Evolutionary conservation across 1,284 basidiomycete genomes (phyloP), one percentile per base, ranked within the genome.

Genomic region (Pyrrhoderma lamaoense): DNA sequence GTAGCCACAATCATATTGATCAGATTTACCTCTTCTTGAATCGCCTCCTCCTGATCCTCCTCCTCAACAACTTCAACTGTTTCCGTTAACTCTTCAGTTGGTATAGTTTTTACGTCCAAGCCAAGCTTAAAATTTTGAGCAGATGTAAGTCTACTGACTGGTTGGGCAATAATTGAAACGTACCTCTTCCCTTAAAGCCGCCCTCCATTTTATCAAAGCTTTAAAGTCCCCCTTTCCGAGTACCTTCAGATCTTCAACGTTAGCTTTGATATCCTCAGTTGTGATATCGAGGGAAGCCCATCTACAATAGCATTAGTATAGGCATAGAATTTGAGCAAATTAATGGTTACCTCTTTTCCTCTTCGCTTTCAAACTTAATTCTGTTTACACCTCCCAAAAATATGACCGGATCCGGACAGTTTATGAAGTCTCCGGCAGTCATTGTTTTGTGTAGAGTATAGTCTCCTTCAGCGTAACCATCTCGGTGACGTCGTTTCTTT

Each of bases 181-280:
- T 57, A 84, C 87, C 74, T 92, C 91, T 68, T 92, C 87, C 48
- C 91, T 85, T 42, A 96, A 71, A 8, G 81, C 77, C 27, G 81
- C 68, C 46, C 94, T 77, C 95, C 96, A 99, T 71, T 89, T 96
- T 56, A 99, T 76, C 54, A 99, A 70, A 8, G 79, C 68, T 67
- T 97, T 97, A 73, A 99, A 99, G 63, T 99, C 96, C 46, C 93
- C 87, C 69, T 97, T 98, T 43, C 96, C 96, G 34, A 99, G 74
- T 3, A 99, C 94, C 67, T 97, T 98, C 58, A 99, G 75, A 75
- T 99, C 96, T 21, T 87, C 79, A 57, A 86, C 89, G 65, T 90
- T 93, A 25, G 78, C 75, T 62, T 82, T 77, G 57, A 99, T 75
- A 56, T 99, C 95, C 0, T 74, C 65, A 2, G 85, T 89, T 4